A percentile compares a stretch with the other conserved stretches of the same genome.
phyloP scores from a whole-genome alignment of 192 early-diverging fungal species.

The Rhizophagus prolifer region DNA sequence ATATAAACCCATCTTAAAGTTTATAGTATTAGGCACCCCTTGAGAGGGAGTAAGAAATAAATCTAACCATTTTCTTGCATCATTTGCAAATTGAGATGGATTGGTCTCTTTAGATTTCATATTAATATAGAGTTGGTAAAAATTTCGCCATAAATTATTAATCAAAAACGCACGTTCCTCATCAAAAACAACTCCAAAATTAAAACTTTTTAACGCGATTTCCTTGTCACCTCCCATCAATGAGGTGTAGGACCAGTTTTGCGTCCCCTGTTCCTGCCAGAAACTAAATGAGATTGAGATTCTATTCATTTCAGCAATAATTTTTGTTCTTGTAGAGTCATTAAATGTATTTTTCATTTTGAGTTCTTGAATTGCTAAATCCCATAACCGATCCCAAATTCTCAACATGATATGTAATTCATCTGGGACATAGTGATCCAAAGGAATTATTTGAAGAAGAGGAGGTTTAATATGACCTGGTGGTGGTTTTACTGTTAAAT shows the following conservation, averaged over 20 bases:
- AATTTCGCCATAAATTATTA: not conserved
- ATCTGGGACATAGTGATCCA: too few species aligned
- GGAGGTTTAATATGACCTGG: not conserved
- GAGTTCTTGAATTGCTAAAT: slow-evolving; percentile 1
- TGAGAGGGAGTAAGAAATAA: not conserved
- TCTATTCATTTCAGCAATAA: too few species aligned
- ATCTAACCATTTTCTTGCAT: not conserved
- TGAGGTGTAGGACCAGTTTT: too few species aligned
- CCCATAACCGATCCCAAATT: not conserved
- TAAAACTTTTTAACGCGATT: too few species aligned
- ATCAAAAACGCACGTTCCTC: not conserved
- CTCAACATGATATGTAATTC: too few species aligned
- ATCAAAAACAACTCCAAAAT: too few species aligned
- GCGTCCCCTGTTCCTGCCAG: too few species aligned
- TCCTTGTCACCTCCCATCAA: too few species aligned
- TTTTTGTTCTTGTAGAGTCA: not conserved
- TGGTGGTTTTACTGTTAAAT: not conserved
- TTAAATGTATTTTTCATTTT: not conserved
- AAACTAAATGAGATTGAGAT: too few species aligned
- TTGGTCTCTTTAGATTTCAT: not conserved
- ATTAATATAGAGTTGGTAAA: not conserved
- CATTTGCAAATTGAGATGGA: not conserved
- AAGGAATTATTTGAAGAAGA: too few species aligned
- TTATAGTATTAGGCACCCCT: not conserved
- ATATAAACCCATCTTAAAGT: not conserved